Percentiles rank a stretch among this genome's conserved stretches.
These are phyloP conservation scores for Debaryomyces maramus DNA, from an alignment of 805 yeast species.

Conservation along the genomic window DNA sequence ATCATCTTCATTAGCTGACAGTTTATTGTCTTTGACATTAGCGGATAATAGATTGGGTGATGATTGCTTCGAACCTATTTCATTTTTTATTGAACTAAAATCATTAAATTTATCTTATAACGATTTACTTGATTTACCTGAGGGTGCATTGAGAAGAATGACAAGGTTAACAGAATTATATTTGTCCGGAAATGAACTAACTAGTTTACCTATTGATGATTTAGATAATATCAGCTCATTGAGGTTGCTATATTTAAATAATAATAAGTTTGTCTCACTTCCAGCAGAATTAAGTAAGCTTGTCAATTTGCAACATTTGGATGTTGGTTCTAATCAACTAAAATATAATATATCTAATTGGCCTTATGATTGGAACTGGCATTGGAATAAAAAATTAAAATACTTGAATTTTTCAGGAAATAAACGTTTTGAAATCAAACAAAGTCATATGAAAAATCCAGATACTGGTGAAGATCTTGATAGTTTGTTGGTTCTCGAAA, in stretches of 20 bases:
- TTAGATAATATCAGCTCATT: constrained; percentile 61
- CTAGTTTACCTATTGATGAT: constrained; percentile 83
- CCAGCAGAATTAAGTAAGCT: constrained; percentile 86
- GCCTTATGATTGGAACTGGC: constrained; percentile 99
- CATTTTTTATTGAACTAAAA: constrained; percentile 57
- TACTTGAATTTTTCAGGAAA: constrained; percentile 92
- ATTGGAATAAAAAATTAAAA: constrained; percentile 69
- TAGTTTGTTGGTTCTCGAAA: constrained; percentile 58
- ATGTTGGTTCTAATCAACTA: constrained; percentile 86
- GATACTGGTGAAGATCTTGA: constrained; percentile 67
- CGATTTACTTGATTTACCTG: constrained; percentile 77
- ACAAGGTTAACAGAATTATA: constrained; percentile 61
- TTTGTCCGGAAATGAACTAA: constrained; percentile 79
- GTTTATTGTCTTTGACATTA: constrained; percentile 57
- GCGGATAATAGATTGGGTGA: constrained; percentile 86
- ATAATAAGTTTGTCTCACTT: constrained; percentile 78
- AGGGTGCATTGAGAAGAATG: constrained; percentile 63
- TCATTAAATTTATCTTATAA: constrained; percentile 80
- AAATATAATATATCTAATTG: constrained; percentile 91
- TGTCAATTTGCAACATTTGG: constrained; percentile 63
- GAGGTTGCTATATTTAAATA: constrained; percentile 67
- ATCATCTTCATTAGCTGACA: constrained; percentile 41
- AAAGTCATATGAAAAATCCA: constrained; percentile 54
- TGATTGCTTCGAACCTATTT: constrained; percentile 67
- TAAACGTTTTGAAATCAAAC: constrained; percentile 84